Base-by-base conservation (phyloP, 352 stramenopile species). In the Pythium dissimile region DNA sequence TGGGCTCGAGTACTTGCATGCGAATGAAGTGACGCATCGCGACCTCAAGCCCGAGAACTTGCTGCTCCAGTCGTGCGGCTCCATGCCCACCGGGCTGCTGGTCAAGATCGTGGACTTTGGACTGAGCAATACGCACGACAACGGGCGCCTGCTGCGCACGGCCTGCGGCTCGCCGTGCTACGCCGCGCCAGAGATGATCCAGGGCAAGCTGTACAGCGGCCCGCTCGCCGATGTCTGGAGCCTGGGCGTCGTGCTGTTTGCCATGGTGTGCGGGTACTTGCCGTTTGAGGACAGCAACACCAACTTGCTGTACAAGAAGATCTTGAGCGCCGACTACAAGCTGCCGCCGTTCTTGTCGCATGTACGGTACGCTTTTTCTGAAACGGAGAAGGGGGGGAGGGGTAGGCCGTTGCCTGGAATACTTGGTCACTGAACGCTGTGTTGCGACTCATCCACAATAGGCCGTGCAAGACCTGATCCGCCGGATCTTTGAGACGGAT, bases 71-170 rank as follows among this genome's bases (percentile, higher is more conserved):
- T 80, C 80, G 13, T 71, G 62, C 7, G 23, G 31, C 3, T 37
- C 47, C 15, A 66, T 62, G 38, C 47, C 53, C 34, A 77, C 37
- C 62, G 71, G 58, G 26, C 73, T 64, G 20, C 47, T 73, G 5
- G 71, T 96, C 62, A 97, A 98, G 60, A 95, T 98, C 49, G 88
- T 96, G 15, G 92, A 98, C 61, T 98, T 97, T 80, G 92, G 92
- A 1, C 72, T 98, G 3, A 94, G 80, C 63, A 97, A 97, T 47
- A 96, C 77, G 1, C 83, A 96, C 64, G 90, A 97, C 18, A 67
- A 66, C 26, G 75, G 70, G 0, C 67, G 70, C 8, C 35, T 97
- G n/a, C 66, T 98, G 16, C 68, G 75, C 12, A 98, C 92, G 2
- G 89, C 92, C 5, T 98, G 92, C 50, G 92, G 92, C 6, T 96